Base-by-base conservation (phyloP, 1,139 yeast genomes). In the Taphrina betulina region DNA sequence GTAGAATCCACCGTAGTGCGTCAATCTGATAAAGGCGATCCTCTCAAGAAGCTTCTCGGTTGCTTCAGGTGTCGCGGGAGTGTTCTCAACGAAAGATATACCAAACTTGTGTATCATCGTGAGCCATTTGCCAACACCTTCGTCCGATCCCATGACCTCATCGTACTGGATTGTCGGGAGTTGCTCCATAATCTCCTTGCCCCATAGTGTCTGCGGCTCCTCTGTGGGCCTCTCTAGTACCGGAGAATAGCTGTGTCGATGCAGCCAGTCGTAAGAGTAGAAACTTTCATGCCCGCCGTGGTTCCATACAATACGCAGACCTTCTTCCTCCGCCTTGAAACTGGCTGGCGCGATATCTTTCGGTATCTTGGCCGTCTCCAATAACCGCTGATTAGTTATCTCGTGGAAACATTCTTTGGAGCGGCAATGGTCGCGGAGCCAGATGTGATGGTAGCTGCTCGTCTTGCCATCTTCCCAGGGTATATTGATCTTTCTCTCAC, bases 1-100 rank as follows among this genome's bases (percentile, higher is more conserved):
- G 89, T 90, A 84, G 68, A 84, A 83, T 2, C 87, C 89, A 24
- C 63, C 90, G 61, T 84, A 84, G 67, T 84, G 90, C 1, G 92
- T 84, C 20, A 83, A 84, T 37, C 86, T 72, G 57, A 83, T 78
- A 66, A 80, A 82, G 57, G 82, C 77, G 60, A 84, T 75, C 63
- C 79, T 71, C 61, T 81, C 81, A 58, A 83, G 78, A 56, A 84
- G 73, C 60, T 70, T 70, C 64, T 82, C 77, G 0, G 92, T 83
- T 23, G 74, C 84, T 62, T 79, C 80, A 0, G 87, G 81, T 12
- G 74, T 72, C 2, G 74, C 79, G 0, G 90, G 90, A 10, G 81
- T 85, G 60, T 78, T 75, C 57, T 81, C 78, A 43, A 84, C 78
- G 60, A 83, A 72, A 54, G 85, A 77, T 66, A 83, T 83, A 0